phyloP scores from a whole-genome alignment of 495 filamentous ascomycete species.

The Cercophora newfieldiana region DNA sequence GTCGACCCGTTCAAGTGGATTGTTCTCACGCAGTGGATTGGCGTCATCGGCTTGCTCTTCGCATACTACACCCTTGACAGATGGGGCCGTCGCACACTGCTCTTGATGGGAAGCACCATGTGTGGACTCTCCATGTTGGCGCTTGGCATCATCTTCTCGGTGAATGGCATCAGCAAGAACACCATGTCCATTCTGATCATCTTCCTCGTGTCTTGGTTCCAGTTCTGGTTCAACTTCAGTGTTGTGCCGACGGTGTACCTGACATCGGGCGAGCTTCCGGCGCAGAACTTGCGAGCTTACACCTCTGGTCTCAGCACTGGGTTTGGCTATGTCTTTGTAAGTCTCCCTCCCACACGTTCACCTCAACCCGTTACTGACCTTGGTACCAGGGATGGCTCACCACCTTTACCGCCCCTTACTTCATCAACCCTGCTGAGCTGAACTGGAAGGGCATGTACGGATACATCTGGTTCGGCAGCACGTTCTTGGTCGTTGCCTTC shows the following conservation, averaged over 20 bases:
- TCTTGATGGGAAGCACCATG: neutral
- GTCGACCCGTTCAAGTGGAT: constrained; percentile 55
- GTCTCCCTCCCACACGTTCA: too few relatives aligned
- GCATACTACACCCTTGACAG: neutral
- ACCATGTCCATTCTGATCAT: constrained; percentile 53
- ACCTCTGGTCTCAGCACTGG: constrained; percentile 55
- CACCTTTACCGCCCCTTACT: constrained; percentile 59
- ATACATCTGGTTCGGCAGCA: constrained; percentile 51
- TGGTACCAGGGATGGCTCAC: constrained; percentile 58
- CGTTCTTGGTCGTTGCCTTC: constrained; percentile 33
- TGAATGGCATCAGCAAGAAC: constrained; percentile 38
- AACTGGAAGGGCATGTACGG: constrained; percentile 58
- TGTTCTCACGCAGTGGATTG: neutral
- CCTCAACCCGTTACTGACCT: too few relatives aligned
- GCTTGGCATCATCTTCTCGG: neutral
- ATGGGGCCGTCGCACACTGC: neutral
- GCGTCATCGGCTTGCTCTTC: neutral
- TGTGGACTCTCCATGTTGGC: neutral
- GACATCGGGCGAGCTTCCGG: constrained; percentile 50
- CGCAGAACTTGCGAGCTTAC: constrained; percentile 51
- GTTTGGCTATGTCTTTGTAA: constrained; percentile 51
- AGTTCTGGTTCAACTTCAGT: constrained; percentile 1
- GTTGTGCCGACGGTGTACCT: neutral
- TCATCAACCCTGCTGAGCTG: constrained; percentile 56
- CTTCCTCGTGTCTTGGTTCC: constrained; percentile 23